Base-by-base conservation (phyloP, 2,329 filamentous ascomycete species). In the Lecanicillium sp. region DNA sequence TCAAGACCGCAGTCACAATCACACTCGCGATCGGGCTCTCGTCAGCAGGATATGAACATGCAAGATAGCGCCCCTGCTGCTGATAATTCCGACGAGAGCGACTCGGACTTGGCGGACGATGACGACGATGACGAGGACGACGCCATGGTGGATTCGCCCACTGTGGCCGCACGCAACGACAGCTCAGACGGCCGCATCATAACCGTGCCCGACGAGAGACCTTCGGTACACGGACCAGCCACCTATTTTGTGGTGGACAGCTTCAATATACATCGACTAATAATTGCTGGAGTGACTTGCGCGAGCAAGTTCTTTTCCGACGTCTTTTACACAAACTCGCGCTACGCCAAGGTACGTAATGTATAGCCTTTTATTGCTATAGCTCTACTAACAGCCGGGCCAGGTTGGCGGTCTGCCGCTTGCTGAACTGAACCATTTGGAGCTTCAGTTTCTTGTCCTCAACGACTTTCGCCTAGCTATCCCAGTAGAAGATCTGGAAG, bases 251-350 rank as follows among this genome's bases (percentile, higher is more conserved):
- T 97, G 29, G 92, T 97, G 10, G 92, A 98, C 64, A 97, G 92
- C 65, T 98, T 92, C 68, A 98, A 98, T 64, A 97, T 98, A 47
- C 92, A 98, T 58, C 81, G 92, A 40, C 70, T 98, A 40, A 89
- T 97, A 39, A 98, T 98, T 57, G 87, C 92, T 3, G 92, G 90
- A 27, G 92, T 98, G 32, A 98, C 92, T 3, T 97, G 92, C 62
- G 89, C 92, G 5, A 97, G 90, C 76, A 98, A 98, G 63, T 98
- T 97, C 72, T 98, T 98, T 64, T 97, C 90, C 5, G 78, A 98
- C 64, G 90, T 97, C 29, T 98, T 98, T 54, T 98, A 97, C 59
- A 98, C 92, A 9, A 98, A 98, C 62, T 97, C 92, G 40, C 79
- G 92, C 79, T 98, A 98, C 60, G 92, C 92, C 44, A 98, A 97